These are phyloP conservation scores for Botryosphaeria dothidea DNA, from an alignment of 2,329 filamentous ascomycete genomes.

Conservation along the genomic window DNA sequence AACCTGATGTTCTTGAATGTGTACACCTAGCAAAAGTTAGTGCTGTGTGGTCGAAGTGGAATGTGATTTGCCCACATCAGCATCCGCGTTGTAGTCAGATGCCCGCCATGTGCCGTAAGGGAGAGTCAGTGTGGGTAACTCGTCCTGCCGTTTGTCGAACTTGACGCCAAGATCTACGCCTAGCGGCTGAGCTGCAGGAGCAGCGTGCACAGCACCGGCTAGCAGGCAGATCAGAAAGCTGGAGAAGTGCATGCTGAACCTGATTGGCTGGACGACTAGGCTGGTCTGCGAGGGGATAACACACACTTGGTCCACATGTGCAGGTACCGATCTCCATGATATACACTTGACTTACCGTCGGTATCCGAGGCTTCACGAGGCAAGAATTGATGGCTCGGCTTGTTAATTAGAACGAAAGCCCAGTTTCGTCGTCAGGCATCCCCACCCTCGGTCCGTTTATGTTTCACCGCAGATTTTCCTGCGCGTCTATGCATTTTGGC, in stretches of 20 bases:
- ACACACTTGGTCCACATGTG: background rate
- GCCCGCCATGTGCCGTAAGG: conserved; percentile 16
- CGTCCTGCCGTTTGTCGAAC: conserved; percentile 15
- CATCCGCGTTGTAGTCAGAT: conserved; percentile 11
- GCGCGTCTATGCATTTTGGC: background rate
- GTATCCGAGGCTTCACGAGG: conserved; percentile 7
- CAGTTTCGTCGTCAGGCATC: background rate
- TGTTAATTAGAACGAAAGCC: background rate
- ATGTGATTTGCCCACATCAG: background rate
- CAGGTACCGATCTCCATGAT: background rate
- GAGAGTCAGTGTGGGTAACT: conserved; percentile 13
- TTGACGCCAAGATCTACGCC: conserved; percentile 1
- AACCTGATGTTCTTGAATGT: conserved; percentile 30
- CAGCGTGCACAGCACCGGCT: background rate
- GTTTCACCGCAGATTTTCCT: background rate
- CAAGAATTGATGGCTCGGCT: background rate
- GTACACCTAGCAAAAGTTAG: conserved; percentile 18
- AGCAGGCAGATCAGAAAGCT: background rate
- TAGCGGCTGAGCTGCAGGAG: background rate
- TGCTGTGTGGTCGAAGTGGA: background rate
- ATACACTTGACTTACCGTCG: background rate
- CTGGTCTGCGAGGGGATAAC: background rate
- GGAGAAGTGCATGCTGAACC: background rate
- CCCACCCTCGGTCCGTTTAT: background rate
- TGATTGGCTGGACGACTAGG: background rate